These are phyloP conservation scores for Myxozyma kluyveri DNA, from an alignment of 805 yeast species.

Conservation along the genomic window DNA sequence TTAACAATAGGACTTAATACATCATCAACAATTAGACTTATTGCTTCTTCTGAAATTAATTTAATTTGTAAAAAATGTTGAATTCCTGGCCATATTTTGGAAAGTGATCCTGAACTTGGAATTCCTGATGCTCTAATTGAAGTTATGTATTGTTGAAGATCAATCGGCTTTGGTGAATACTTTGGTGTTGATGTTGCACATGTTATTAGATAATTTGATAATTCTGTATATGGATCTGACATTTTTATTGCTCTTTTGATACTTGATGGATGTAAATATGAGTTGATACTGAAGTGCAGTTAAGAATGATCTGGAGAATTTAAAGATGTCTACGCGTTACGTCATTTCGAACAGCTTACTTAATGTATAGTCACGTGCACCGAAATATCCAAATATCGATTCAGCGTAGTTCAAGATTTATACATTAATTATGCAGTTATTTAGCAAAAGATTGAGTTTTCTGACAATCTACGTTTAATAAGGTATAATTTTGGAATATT, in stretches of 20 bases:
- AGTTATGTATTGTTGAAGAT: constrained; percentile 7
- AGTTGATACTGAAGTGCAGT: too few relatives aligned
- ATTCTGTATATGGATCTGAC: constrained; percentile 13
- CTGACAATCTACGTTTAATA: too few relatives aligned
- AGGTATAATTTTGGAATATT: too few relatives aligned
- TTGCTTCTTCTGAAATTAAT: not conserved
- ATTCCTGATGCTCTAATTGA: constrained; percentile 9
- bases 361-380: too few relatives aligned
- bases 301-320: too few relatives aligned
- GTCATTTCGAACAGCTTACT: too few relatives aligned
- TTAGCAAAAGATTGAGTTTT: too few relatives aligned
- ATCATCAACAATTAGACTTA: constrained; percentile 19
- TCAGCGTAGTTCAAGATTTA: too few relatives aligned
- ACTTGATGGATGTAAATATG: not conserved
- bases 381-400: too few relatives aligned
- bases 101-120: constrained; percentile 16
- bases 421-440: too few relatives aligned
- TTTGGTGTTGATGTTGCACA: not conserved
- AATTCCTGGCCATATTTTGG: constrained; percentile 25
- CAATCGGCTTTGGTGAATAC: constrained; percentile 2
- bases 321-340: too few relatives aligned
- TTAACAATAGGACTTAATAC: constrained; percentile 17
- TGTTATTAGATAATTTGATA: constrained; percentile 6
- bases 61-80: constrained; percentile 8
- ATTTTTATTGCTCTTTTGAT: not conserved